Evolutionary conservation across 768 basidiomycete species (phyloP), one percentile per base, ranked within the genome.

Genomic region (Rossbeevera mucosa): DNA sequence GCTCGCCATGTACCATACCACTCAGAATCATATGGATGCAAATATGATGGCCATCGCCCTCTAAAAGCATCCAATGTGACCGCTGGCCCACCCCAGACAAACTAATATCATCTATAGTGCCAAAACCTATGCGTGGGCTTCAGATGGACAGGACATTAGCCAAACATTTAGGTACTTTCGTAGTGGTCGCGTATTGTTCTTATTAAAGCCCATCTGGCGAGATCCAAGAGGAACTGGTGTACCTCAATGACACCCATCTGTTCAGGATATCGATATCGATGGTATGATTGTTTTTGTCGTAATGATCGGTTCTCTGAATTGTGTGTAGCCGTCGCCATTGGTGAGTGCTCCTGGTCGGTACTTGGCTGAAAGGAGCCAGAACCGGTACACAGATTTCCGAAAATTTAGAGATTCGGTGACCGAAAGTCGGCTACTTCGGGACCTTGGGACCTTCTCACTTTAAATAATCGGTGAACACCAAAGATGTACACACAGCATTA

Each of bases 401-500:
- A 73, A 71, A 21, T 58, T 63, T 12, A 56, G 13, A 14, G 71
- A 69, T 56, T 77, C 75, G 7, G 28, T 47, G 0, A 48, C 11
- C 9, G 69, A 56, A 13, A 77, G 62, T 21, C 42, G 56, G 49
- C 70, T 74, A 16, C 36, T 61, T 7, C 40, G 47, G 18, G 62
- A 71, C 6, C 60, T 60, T 21, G 70, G 72, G 44, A 75, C 71
- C 54, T 76, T 73, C 56, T 71, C 55, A 40, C 75, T 75, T 50
- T n/a, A 29, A 25, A 7, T 3, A 22, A 26, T 0, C 25, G 7
- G 7, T 26, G 28, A 25, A 26, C 33, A n/a, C n/a, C n/a, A 28
- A 2, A 53, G 14, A 46, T 6, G 16, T 42, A 7, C 7, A 6
- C 3, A 8, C 29, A 28, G 5, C 11, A 14, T 22, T 14, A 45